Conservation (phyloP, 2,329 filamentous ascomycete genomes). For the Fusarium poae region DNA sequence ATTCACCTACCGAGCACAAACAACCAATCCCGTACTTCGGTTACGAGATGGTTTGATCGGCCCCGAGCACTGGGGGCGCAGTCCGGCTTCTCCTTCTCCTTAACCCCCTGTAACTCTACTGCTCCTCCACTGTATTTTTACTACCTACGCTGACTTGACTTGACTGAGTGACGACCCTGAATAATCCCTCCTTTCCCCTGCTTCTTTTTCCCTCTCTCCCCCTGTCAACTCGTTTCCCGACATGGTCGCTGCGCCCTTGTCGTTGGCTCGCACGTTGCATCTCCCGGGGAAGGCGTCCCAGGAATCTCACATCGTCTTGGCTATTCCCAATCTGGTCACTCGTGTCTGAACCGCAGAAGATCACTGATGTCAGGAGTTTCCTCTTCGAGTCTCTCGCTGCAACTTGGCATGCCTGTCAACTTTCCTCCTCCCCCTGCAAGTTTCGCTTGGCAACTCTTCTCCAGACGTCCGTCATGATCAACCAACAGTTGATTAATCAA, state of each 20-base stretch:
- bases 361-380: constrained; percentile 46
- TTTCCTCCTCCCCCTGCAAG: constrained; percentile 14
- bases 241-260: constrained; percentile 30
- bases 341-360: constrained; percentile 43
- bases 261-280: constrained; percentile 35
- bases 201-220: constrained; percentile 5
- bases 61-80: constrained; percentile 44
- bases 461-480: constrained; percentile 23
- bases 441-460: constrained; percentile 11
- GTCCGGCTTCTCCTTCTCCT: constrained; percentile 38
- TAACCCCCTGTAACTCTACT: not conserved
- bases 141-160: not conserved
- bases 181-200: constrained; percentile 27
- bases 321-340: constrained; percentile 42
- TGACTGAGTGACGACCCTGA: not conserved
- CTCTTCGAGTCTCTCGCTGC: constrained; percentile 10
- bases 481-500: constrained; percentile 1
- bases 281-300: constrained; percentile 40
- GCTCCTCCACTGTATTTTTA: not conserved
- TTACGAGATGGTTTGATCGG: constrained; percentile 40
- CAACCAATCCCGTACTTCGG: constrained; percentile 45
- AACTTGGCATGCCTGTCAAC: constrained; percentile 37
- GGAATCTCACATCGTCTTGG: constrained; percentile 22
- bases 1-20: not conserved
- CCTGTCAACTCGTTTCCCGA: constrained; percentile 29